These are phyloP conservation scores for Phaeosphaeria sp. DNA, from an alignment of 2,329 filamentous ascomycete genomes.

Conservation along the genomic window DNA sequence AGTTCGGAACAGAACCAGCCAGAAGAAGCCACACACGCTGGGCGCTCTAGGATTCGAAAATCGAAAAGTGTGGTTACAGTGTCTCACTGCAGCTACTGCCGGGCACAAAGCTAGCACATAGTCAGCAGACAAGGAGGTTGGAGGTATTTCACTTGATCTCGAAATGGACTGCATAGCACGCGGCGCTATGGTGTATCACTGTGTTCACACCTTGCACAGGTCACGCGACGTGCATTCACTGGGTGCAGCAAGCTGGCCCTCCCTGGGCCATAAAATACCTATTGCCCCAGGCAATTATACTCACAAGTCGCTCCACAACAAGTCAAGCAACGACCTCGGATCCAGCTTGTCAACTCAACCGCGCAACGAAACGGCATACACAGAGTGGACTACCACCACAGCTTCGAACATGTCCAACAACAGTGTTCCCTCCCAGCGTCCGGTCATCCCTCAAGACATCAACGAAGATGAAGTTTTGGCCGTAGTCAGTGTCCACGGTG, in stretches of 20 bases:
- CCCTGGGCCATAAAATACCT: not conserved
- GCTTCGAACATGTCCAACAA: not conserved
- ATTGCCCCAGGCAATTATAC: not conserved
- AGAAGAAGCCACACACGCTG: conserved; percentile 26
- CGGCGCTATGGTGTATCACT: not conserved
- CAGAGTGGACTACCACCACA: not conserved
- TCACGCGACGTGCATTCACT: not conserved
- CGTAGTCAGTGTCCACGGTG: conserved; percentile 16
- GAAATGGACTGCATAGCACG: not conserved
- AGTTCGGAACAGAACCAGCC: conserved; percentile 16
- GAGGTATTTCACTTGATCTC: not conserved
- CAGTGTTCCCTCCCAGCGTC: conserved; percentile 5
- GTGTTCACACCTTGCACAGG: not conserved
- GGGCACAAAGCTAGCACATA: not conserved
- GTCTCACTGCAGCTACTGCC: conserved; percentile 10
- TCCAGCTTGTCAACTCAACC: not conserved
- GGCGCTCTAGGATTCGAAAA: conserved; percentile 24
- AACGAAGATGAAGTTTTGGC: conserved; percentile 11
- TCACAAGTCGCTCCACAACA: not conserved
- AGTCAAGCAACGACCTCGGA: not conserved
- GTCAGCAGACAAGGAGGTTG: not conserved
- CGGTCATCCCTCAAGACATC: conserved; percentile 10
- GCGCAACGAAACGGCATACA: no score
- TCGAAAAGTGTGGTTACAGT: conserved; percentile 22
- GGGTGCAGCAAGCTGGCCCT: not conserved